Percentiles rank a stretch among this genome's conserved stretches.
Conservation (phyloP, 2,329 filamentous ascomycete genomes). For the Fusarium sp. region DNA sequence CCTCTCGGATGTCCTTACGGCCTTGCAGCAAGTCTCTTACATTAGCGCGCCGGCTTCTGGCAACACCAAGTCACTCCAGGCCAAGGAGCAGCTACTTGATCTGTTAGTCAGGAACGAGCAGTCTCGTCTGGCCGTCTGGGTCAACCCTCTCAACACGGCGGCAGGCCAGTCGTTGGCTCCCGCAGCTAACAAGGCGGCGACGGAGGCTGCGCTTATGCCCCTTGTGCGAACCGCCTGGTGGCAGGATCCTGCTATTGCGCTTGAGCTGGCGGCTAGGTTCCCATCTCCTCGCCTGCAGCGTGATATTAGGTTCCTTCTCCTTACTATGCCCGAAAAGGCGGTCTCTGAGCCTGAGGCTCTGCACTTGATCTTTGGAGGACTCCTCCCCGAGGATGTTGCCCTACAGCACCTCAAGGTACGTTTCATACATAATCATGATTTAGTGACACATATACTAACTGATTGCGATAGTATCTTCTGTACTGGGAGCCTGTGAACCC, state of each 20-base stretch:
- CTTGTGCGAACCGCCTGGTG: slow-evolving; percentile 85
- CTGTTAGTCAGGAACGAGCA: slow-evolving; percentile 86
- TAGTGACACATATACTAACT: slow-evolving; percentile 34
- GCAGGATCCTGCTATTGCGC: slow-evolving; percentile 84
- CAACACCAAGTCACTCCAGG: slow-evolving; percentile 70
- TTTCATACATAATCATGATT: neutral
- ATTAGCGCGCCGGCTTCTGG: slow-evolving; percentile 63
- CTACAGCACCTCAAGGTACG: slow-evolving; percentile 80
- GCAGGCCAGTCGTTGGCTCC: slow-evolving; percentile 50
- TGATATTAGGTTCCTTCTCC: slow-evolving; percentile 79
- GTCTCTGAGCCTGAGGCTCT: slow-evolving; percentile 82
- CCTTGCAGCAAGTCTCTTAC: slow-evolving; percentile 69
- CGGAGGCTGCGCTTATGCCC: slow-evolving; percentile 61
- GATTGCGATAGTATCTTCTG: slow-evolving; percentile 72
- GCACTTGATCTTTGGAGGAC: slow-evolving; percentile 78
- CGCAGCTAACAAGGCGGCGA: slow-evolving; percentile 51
- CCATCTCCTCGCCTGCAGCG: slow-evolving; percentile 73
- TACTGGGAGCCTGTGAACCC: slow-evolving; percentile 95
- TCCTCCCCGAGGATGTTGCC: slow-evolving; percentile 78
- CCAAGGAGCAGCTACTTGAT: slow-evolving; percentile 84
- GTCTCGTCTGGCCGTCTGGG: slow-evolving; percentile 84
- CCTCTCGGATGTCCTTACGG: slow-evolving; percentile 74
- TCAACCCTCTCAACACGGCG: slow-evolving; percentile 75
- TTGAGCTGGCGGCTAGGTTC: slow-evolving; percentile 83
- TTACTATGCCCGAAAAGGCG: slow-evolving; percentile 85